Evolutionary conservation across 768 basidiomycete species (phyloP), one percentile per base, ranked within the genome.

Genomic region (Pleurotus djamor): DNA sequence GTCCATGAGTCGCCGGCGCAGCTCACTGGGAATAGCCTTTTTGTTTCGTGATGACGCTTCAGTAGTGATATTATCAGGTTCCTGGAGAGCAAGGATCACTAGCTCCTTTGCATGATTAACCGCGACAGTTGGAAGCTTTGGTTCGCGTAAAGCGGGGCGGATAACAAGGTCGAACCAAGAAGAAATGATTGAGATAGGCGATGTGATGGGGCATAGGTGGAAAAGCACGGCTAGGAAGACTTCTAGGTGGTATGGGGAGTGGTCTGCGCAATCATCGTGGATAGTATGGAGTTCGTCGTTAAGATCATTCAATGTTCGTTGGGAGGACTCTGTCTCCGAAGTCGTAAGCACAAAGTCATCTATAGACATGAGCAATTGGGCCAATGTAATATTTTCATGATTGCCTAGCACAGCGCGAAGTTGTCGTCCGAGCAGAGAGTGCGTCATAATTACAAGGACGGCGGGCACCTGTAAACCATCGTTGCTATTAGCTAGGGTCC

Each of bases 121-220:
- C 4, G 87, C 79, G 21, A 74, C 63, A 0, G 79, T 82, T 2
- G 89, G 76, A 16, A 94, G 74, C 63, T 79, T 85, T 38, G 90
- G 86, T 68, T 92, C 87, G 50, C 89, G 86, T 57, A 94, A 76
- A 33, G 91, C 88, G 28, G 89, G 88, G 36, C 92, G 86, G 2
- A 94, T 77, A 32, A 90, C 79, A 36, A 89, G 79, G 68, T 94
- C 91, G 69, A 91, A 94, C 92, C 92, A 94, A 32, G 78, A 79
- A 1, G 86, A 86, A 59, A 92, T 87, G 57, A 92, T 76, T 28
- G 88, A 89, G 5, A 78, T 78, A 6, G 88, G 74, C 2, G 88
- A 76, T 5, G 92, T 74, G 33, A 89, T 76, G 10, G 86, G 81
- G 8, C 76, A 75, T 32, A 93, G 78, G 64, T 84, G 84, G 62